Evolutionary conservation across 2,329 filamentous ascomycete genomes (phyloP).

Genomic region (Pestalotiopsis sp.): DNA sequence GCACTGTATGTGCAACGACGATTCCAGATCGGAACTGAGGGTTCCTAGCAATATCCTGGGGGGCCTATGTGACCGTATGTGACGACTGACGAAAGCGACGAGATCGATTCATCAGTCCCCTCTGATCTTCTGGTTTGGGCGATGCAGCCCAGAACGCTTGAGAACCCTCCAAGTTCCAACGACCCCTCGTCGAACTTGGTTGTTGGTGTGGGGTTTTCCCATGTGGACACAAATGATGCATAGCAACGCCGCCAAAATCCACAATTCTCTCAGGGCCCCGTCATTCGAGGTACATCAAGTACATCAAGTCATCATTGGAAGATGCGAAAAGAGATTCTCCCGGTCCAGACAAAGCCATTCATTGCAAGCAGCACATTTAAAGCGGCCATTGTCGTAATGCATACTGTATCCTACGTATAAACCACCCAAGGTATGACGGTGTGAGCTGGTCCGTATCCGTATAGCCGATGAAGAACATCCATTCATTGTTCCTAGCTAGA

Average conservation of each 20-base stretch:
- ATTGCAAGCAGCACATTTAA: slow-evolving; percentile 1
- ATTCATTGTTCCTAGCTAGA: neutral
- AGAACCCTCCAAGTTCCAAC: neutral
- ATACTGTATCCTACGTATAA: neutral
- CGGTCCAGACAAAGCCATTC: neutral
- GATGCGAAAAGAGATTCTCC: neutral
- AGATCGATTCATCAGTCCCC: neutral
- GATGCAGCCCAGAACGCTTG: neutral
- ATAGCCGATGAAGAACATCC: neutral
- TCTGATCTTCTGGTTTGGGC: neutral
- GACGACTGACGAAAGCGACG: neutral
- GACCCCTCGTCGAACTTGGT: no score
- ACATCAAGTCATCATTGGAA: neutral
- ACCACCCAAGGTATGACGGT: neutral
- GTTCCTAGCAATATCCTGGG: neutral
- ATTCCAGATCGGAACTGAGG: neutral
- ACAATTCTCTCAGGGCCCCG: slow-evolving; percentile 2
- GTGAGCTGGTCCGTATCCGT: neutral
- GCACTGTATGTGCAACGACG: neutral
- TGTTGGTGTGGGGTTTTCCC: neutral
- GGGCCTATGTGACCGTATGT: neutral
- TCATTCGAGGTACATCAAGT: neutral
- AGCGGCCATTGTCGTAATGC: slow-evolving; percentile 2
- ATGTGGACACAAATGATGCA: slow-evolving; percentile 7
- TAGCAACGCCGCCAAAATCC: slow-evolving; percentile 9